Percentiles rank a stretch among this genome's conserved stretches.
Conservation (phyloP, 192 early-diverging fungal genomes). For the Oehlia diaphana region DNA sequence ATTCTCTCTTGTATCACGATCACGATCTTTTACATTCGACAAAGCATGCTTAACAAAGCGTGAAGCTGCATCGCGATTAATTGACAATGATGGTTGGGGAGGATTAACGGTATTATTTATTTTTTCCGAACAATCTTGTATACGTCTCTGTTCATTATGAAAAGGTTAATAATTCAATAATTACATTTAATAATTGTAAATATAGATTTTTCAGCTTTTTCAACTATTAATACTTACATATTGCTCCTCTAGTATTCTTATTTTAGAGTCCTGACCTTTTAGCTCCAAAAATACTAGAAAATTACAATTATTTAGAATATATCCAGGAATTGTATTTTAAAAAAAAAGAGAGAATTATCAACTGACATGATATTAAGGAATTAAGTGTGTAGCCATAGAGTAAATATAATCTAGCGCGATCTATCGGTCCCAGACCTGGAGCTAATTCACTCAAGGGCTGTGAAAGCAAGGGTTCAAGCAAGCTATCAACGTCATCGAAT, state of each 20-base stretch:
- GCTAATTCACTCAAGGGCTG: not conserved
- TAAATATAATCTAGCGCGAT: not conserved
- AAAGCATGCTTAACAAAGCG: slow-evolving; percentile 6
- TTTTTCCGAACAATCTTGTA: not conserved
- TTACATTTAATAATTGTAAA: too few species aligned
- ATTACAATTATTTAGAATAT: too few species aligned
- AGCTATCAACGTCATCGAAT: not conserved
- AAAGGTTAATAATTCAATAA: too few species aligned
- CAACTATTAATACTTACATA: not conserved
- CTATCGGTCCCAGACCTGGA: not conserved
- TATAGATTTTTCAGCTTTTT: too few species aligned
- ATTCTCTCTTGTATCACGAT: too few species aligned
- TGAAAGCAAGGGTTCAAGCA: not conserved
- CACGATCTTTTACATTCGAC: not conserved
- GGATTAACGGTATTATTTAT: not conserved
- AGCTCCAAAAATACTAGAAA: not conserved
- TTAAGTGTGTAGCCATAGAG: not conserved
- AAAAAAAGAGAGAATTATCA: too few species aligned
- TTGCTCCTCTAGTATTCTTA: not conserved
- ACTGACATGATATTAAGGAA: not conserved
- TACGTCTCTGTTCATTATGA: too few species aligned
- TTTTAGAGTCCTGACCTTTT: not conserved
- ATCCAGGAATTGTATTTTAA: too few species aligned
- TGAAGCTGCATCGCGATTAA: not conserved
- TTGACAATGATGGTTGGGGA: not conserved